Base-by-base conservation (phyloP, 2,329 filamentous ascomycete genomes). In the Thermoascus crustaceus region DNA sequence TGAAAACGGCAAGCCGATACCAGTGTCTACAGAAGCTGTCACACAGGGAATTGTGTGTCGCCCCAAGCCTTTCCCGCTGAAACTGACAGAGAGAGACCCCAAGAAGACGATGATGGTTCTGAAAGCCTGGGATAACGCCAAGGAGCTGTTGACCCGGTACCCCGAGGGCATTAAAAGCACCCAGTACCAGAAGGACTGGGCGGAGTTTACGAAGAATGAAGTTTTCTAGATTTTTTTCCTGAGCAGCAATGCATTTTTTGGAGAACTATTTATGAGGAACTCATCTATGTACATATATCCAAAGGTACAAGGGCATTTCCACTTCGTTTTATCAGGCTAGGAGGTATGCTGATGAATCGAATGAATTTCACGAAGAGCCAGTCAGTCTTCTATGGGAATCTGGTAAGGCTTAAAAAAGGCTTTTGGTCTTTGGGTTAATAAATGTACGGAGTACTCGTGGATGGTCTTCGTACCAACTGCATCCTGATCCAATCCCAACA, bases 11-110 rank as follows among this genome's bases (percentile, higher is more conserved):
- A 30, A 41, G 11, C 18, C 11, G 16, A 40, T 43, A 14, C 21
- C 30, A 2, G 23, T 35, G 3, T 19, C 24, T 2, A 37, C 38
- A 5, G 30, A 43, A 6, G 24, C 31, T 5, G 42, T 46, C 18
- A 39, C 41, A 10, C 37, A 39, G n/a, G 41, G 42, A 18, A 35
- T 45, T 11, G 34, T 38, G 6, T 34, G 30, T 19, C 32, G 31
- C 9, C 36, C 36, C 5, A 17, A 21, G 17, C 30, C 31, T 10
- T 29, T 33, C 35, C 35, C 16, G 14, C 17, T 18, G 18, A 30
- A 30, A 25, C 16, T 34, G 32, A 22, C 14, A 22, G 22, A 35
- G 32, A 9, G 24, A 5, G 30, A 30, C 18, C 22, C 30, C n/a
- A 25, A 14, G 14, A 23, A 22, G 18, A 36, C 24, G 18, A 17